A percentile compares a stretch with the other conserved stretches of the same genome.
Evolutionary conservation across 2,329 filamentous ascomycete species (phyloP).

Genomic region (Sporothrix humicola): DNA sequence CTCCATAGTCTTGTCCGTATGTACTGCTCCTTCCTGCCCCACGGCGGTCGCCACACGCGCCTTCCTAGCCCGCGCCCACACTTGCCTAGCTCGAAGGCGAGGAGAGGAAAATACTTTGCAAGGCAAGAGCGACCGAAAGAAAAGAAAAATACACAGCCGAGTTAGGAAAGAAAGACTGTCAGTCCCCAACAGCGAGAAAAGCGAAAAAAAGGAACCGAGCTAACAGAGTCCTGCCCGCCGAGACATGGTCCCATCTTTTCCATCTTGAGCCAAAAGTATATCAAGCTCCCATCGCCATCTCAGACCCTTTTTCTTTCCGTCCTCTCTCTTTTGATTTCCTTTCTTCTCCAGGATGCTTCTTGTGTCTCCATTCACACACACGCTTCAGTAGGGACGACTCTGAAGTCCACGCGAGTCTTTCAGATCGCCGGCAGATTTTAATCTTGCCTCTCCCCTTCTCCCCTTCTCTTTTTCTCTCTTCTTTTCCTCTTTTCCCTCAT

Average conservation of each 20-base stretch:
- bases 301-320: too few species aligned
- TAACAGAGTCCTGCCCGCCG: neutral
- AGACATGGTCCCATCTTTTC: neutral
- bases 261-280: slow-evolving; percentile 1
- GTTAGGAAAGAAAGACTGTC: slow-evolving; percentile 11
- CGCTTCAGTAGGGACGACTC: neutral
- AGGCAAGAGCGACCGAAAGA: slow-evolving; percentile 3
- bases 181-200: neutral
- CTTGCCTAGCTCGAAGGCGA: slow-evolving; percentile 6
- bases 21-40: slow-evolving; percentile 21
- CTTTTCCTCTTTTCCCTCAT: neutral
- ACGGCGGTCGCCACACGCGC: slow-evolving; percentile 31
- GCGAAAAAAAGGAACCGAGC: slow-evolving; percentile 11
- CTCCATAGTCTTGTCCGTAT: neutral
- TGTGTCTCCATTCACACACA: slow-evolving; percentile 15
- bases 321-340: neutral
- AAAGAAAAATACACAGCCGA: slow-evolving; percentile 12
- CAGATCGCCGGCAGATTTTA: slow-evolving; percentile 7
- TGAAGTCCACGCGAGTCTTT: neutral
- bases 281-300: slow-evolving; percentile 26
- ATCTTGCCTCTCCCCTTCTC: neutral
- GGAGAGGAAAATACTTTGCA: neutral
- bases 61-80: slow-evolving; percentile 24
- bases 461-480: neutral
- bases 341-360: slow-evolving; percentile 19